Evolutionary conservation across 1,284 basidiomycete genomes (phyloP), one percentile per base, ranked within the genome.

Genomic region (Ceratobasidium sp.): DNA sequence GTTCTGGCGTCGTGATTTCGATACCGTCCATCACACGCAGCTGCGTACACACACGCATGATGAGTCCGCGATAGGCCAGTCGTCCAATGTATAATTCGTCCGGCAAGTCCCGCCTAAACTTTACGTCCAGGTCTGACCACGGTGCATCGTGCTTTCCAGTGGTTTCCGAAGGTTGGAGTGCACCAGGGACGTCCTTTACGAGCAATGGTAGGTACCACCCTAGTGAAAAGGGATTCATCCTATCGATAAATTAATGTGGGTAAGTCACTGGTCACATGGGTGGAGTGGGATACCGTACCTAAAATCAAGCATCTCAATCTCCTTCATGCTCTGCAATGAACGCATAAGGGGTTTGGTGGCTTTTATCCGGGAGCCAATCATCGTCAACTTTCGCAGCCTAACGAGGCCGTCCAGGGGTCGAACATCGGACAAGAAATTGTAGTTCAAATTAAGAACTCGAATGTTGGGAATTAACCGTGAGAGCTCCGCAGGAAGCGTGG

Each of bases 211-310:
- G 87, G 83, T 98, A 98, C 91, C 95, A 97, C 6, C 93, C 93
- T n/a, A 97, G 88, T 31, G 95, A 97, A 77, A 93, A 93, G 65
- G 96, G 96, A 81, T 98, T 98, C 94, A 97, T 97, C 85, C 92
- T 93, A 79, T 31, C 63, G 60, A 59, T 41, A 71, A 29, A n/a
- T 54, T 54, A 33, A 9, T 36, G 15, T 65, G 45, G 44, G 27
- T 45, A 73, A 44, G 62, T 51, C 15, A 45, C 45, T 57, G 15
- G 54, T 59, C 50, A 71, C 57, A 64, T 22, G 14, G n/a, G 51
- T 62, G 33, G 11, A 63, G 54, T 48, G 54, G n/a, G 51, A 59
- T 14, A 14, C 71, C 92, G 83, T 84, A 96, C 95, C 95, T 89
- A 83, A 98, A 89, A 84, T 98, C 96, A 47, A 96, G 82, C 88